These are phyloP conservation scores for Stenogyne calaminthoides DNA, from an alignment of 305 asterid species.

Conservation along the genomic window DNA sequence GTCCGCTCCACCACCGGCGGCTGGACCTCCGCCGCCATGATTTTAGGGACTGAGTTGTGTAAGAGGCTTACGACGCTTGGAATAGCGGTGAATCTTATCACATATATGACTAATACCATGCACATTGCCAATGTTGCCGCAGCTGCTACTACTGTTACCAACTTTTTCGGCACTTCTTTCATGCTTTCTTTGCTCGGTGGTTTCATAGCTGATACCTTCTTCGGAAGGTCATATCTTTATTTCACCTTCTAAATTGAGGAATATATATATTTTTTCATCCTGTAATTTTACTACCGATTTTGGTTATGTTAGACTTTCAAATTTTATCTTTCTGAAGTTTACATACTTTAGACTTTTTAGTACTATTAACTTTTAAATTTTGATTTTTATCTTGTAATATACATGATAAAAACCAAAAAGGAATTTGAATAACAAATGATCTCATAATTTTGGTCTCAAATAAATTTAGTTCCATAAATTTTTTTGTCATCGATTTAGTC, in stretches of 20 bases:
- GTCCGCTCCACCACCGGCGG: slow-evolving; percentile 67
- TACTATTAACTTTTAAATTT: no score
- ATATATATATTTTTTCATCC: no score
- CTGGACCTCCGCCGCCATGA: slow-evolving; percentile 78
- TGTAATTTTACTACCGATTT: neutral
- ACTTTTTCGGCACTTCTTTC: slow-evolving; percentile 83
- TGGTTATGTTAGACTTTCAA: no score
- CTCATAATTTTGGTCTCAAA: no score
- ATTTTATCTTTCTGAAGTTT: no score
- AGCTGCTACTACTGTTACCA: slow-evolving; percentile 75
- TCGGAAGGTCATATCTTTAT: slow-evolving; percentile 51
- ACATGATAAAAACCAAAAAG: no score
- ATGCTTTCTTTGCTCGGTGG: slow-evolving; percentile 85
- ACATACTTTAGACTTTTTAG: no score
- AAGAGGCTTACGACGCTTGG: slow-evolving; percentile 82
- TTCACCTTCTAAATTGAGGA: no score
- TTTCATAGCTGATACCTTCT: slow-evolving; percentile 72
- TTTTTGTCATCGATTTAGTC: no score
- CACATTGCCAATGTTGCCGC: slow-evolving; percentile 77
- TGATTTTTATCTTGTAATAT: no score
- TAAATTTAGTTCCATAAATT: no score
- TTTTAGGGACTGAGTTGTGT: slow-evolving; percentile 65
- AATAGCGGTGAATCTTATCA: slow-evolving; percentile 73
- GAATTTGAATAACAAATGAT: no score
- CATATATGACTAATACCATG: slow-evolving; percentile 77